A percentile compares a stretch with the other conserved stretches of the same genome.
phyloP scores from a whole-genome alignment of 169 alveolate species.

The Plasmodium vivax region DNA sequence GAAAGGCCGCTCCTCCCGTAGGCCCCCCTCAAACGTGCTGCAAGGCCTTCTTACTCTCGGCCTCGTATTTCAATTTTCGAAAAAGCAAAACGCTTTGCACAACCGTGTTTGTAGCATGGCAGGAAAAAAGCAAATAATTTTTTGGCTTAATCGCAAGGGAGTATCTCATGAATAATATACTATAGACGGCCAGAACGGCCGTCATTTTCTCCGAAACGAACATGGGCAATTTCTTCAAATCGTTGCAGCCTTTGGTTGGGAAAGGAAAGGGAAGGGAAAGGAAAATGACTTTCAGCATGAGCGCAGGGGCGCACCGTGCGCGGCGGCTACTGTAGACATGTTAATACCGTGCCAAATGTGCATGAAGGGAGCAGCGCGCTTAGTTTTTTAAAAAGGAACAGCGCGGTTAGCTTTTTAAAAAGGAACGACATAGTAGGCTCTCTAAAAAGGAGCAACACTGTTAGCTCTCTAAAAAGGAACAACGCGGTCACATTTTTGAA shows the following conservation, averaged over 20 bases:
- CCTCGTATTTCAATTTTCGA: conserved; percentile 56
- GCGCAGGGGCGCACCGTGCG: background rate
- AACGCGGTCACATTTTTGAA: background rate
- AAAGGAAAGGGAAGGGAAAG: background rate
- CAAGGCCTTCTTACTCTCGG: conserved; percentile 1
- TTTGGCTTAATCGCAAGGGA: conserved; percentile 92
- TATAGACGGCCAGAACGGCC: conserved; percentile 89
- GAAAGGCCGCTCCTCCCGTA: background rate
- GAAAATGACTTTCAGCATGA: background rate
- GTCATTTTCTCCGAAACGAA: conserved; percentile 92
- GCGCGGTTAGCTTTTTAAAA: no score
- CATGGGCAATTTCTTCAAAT: conserved; percentile 89
- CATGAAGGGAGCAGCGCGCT: no score
- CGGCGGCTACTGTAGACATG: background rate
- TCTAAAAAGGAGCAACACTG: no score
- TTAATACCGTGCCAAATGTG: background rate
- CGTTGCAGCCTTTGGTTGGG: conserved; percentile 75
- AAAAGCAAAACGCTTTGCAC: conserved; percentile 84
- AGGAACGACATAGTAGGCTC: no score
- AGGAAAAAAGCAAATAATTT: conserved; percentile 88
- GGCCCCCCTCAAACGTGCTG: background rate
- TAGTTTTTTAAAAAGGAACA: no score
- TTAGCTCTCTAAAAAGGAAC: background rate
- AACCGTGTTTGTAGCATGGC: conserved; percentile 89
- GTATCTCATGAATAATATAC: conserved; percentile 92